Evolutionary conservation across 306 rosid genomes (phyloP).

Genomic region (Mimosa bimucronata): DNA sequence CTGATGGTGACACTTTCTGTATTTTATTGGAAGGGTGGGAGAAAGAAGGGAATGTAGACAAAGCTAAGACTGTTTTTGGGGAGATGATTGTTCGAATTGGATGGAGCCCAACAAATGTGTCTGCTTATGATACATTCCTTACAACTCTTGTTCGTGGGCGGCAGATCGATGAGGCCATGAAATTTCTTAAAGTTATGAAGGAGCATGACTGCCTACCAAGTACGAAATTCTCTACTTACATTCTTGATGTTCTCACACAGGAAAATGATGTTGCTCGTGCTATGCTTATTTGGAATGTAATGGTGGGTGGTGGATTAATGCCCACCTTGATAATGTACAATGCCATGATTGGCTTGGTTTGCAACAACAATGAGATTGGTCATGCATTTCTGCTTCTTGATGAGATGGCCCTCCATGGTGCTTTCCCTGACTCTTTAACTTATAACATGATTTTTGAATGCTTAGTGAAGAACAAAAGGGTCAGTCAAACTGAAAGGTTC

Average conservation of each 20-base stretch:
- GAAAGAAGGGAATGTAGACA: constrained; percentile 58
- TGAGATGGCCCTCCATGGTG: constrained; percentile 62
- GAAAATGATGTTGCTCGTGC: constrained; percentile 49
- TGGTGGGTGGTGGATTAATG: constrained; percentile 49
- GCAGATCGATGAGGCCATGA: constrained; percentile 49
- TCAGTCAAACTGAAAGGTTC: constrained; percentile 46
- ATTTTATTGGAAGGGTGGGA: constrained; percentile 72
- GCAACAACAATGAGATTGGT: constrained; percentile 50
- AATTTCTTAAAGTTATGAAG: constrained; percentile 54
- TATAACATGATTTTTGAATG: constrained; percentile 74
- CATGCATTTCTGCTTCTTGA: constrained; percentile 59
- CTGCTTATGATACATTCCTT: constrained; percentile 63
- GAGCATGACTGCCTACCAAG: constrained; percentile 64
- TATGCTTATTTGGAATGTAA: constrained; percentile 60
- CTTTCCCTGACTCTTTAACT: constrained; percentile 63
- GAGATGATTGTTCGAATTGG: constrained; percentile 62
- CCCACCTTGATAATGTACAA: constrained; percentile 69
- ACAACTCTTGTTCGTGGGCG: constrained; percentile 48
- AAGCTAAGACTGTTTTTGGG: constrained; percentile 54
- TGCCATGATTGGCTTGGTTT: constrained; percentile 65
- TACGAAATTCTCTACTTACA: constrained; percentile 61
- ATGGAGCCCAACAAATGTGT: constrained; percentile 52
- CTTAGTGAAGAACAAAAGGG: constrained; percentile 64
- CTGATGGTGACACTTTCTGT: constrained; percentile 62
- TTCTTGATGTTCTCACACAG: constrained; percentile 59